Conservation (phyloP, 2,329 filamentous ascomycete genomes). For the Aspergillus pseudoglaucus region DNA sequence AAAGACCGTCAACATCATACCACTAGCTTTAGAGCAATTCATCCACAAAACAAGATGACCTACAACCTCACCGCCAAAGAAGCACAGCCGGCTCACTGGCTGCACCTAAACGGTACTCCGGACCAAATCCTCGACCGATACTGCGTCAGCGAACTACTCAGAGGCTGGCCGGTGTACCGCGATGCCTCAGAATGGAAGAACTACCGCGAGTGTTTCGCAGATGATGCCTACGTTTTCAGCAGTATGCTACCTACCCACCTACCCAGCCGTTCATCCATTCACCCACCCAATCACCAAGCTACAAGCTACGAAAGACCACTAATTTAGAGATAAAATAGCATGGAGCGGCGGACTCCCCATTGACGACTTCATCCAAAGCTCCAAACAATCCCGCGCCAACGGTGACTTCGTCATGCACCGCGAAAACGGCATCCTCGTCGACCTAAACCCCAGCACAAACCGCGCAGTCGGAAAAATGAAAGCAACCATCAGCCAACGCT, state of each 20-base stretch:
- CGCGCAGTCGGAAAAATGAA: not conserved
- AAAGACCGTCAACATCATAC: too few species aligned
- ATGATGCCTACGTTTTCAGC: constrained; percentile 43
- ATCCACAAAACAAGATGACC: constrained; percentile 5
- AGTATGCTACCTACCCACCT: constrained; percentile 26
- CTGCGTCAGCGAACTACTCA: constrained; percentile 47
- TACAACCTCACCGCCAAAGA: constrained; percentile 21
- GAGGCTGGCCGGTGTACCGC: constrained; percentile 50
- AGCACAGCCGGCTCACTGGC: constrained; percentile 14
- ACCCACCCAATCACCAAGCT: not conserved
- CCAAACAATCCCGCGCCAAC: not conserved
- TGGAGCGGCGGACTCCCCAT: not conserved
- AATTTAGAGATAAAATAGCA: not conserved
- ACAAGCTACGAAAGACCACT: not conserved
- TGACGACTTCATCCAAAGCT: not conserved
- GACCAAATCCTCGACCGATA: constrained; percentile 41
- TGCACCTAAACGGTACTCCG: constrained; percentile 41
- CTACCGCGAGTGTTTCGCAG: constrained; percentile 44
- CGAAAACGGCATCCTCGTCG: not conserved
- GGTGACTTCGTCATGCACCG: constrained; percentile 1
- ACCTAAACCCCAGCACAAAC: not conserved
- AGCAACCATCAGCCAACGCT: constrained; percentile 1
- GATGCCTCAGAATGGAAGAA: constrained; percentile 51
- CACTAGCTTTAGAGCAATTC: too few species aligned
- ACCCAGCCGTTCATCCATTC: too few species aligned